Base-by-base conservation (phyloP, 1,139 yeast genomes). In the Taiozyma sp. region DNA sequence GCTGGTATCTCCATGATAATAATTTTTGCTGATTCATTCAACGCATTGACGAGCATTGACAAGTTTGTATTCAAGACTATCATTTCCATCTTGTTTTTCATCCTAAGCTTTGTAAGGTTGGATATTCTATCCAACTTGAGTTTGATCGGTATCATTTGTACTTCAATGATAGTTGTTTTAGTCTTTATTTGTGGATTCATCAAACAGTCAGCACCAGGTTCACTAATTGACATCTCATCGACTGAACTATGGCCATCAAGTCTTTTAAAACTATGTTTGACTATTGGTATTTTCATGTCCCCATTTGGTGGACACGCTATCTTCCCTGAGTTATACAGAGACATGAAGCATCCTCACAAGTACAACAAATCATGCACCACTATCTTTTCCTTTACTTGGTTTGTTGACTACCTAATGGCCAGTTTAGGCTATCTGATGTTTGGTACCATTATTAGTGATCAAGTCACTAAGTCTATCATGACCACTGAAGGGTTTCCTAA, bases 301-400 rank as follows among this genome's bases (percentile, higher is more conserved):
- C 89, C 89, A 4, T 85, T 87, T 84, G 89, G 91, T 49, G 91
- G 91, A 2, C 90, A 84, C 65, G 88, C 90, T 1, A 85, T 84
- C 14, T 83, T 83, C 58, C 91, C 91, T 2, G 87, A 83, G 60
- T 72, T 84, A 40, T 82, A 79, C 64, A 71, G 81, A 45, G 92
- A 85, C 65, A 84, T 85, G 91, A 75, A 83, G 54, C 86, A 81
- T 59, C 87, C 88, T 1, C 60, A 66, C 14, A 73, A 71, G 51
- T 79, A 74, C 62, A 52, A 53, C 19, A 51, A 57, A 13, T 72
- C 81, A 48, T 70, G 79, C 55, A 67, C 70, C 39, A 68, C 73
- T 19, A 71, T 80, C 1, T 85, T 83, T 61, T 55, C 75, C 30
- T 81, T 85, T 57, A 82, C 92, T 1, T 78, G 83, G 60, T 47